Conservation (phyloP, 2,329 filamentous ascomycete genomes). For the Sporothrix pallida region DNA sequence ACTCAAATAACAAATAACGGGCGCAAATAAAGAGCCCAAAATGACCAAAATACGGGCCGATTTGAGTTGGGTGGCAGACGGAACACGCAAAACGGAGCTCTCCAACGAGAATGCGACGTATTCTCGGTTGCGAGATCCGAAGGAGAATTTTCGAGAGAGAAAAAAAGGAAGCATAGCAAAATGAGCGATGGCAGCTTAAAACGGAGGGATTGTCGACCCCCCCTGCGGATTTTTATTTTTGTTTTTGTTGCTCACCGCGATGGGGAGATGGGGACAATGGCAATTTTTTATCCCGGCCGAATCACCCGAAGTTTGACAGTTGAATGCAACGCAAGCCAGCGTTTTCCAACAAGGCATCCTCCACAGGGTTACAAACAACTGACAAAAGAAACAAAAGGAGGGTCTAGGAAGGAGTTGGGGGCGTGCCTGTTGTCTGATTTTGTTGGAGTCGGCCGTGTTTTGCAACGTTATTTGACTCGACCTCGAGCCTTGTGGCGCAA, state of each 20-base stretch:
- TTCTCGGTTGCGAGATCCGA: slow-evolving; percentile 13
- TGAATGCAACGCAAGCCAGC: neutral
- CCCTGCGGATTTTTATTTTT: neutral
- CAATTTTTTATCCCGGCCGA: slow-evolving; percentile 8
- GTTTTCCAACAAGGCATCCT: neutral
- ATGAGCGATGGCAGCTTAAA: neutral
- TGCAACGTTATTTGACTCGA: neutral
- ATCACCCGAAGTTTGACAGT: slow-evolving; percentile 10
- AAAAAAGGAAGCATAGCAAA: neutral
- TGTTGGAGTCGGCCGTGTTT: neutral
- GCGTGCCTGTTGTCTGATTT: neutral
- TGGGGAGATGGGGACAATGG: neutral
- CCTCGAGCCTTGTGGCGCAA: slow-evolving; percentile 7
- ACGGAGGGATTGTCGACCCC: neutral
- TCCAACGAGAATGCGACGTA: neutral
- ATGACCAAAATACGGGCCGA: neutral
- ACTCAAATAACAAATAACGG: neutral
- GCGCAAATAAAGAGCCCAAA: neutral
- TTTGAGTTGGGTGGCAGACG: neutral
- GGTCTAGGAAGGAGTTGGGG: too few relatives aligned
- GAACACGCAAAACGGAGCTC: slow-evolving; percentile 4
- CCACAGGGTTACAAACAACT: neutral
- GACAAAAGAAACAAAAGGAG: neutral
- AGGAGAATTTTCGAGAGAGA: neutral
- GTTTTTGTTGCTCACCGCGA: too few relatives aligned